These are phyloP conservation scores for Lithohypha guttulata DNA, from an alignment of 2,329 filamentous ascomycete species.

Conservation along the genomic window DNA sequence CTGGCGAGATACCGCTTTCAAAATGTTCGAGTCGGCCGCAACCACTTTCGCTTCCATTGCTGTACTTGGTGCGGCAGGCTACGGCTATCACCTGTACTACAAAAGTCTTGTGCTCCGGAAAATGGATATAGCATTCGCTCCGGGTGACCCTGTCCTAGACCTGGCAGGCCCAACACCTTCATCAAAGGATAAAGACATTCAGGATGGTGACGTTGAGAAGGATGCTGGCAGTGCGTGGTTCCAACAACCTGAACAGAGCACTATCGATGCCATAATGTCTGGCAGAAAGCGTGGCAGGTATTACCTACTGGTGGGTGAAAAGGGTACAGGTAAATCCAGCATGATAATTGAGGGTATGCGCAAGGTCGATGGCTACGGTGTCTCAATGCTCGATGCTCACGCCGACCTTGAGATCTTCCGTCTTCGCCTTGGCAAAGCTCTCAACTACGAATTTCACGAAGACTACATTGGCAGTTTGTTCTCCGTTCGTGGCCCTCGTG, in stretches of 20 bases:
- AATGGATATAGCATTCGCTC: slow-evolving; percentile 83
- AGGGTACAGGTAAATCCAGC: slow-evolving; percentile 90
- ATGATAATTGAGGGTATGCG: slow-evolving; percentile 96
- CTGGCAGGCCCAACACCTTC: slow-evolving; percentile 45
- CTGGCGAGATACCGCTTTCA: slow-evolving; percentile 28
- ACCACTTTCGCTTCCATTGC: slow-evolving; percentile 66
- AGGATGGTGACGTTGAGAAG: slow-evolving; percentile 11
- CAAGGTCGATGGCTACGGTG: slow-evolving; percentile 76
- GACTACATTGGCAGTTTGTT: slow-evolving; percentile 90
- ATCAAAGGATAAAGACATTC: slow-evolving; percentile 21
- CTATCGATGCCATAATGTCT: slow-evolving; percentile 70
- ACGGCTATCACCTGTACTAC: slow-evolving; percentile 72
- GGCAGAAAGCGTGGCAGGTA: slow-evolving; percentile 72
- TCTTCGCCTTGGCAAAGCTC: slow-evolving; percentile 78
- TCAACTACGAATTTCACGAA: slow-evolving; percentile 95
- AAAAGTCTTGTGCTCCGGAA: slow-evolving; percentile 85
- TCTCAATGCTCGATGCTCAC: slow-evolving; percentile 94
- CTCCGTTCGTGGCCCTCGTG: slow-evolving; percentile 81
- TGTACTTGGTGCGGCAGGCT: slow-evolving; percentile 62
- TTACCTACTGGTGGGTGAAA: slow-evolving; percentile 83
- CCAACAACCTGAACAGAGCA: slow-evolving; percentile 65
- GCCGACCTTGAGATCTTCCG: slow-evolving; percentile 92
- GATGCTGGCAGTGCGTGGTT: slow-evolving; percentile 60
- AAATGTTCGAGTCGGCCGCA: slow-evolving; percentile 63
- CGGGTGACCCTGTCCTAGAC: slow-evolving; percentile 80